Base-by-base conservation (phyloP, 768 basidiomycete genomes). In the Mycena latifolia region DNA sequence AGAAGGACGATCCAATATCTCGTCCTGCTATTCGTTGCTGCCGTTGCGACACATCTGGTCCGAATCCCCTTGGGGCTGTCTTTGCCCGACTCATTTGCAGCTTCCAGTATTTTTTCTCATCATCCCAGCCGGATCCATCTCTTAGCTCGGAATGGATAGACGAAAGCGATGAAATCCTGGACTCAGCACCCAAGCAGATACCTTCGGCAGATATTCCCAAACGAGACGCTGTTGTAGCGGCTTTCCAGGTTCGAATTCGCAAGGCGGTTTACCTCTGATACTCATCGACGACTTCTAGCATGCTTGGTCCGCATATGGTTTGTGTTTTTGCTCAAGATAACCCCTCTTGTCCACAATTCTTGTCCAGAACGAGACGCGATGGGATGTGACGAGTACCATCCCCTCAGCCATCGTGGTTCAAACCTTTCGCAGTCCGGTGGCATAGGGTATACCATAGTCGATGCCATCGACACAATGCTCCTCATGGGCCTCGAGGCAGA, bases 311-410 rank as follows among this genome's bases (percentile, higher is more conserved):
- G 61, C 61, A 24, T 63, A 63, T n/a, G 61, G 53, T 55, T 18
- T 8, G 54, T 55, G n/a, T 18, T 28, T 3, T 27, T 25, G n/a
- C 53, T 15, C 11, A 39, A 8, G 2, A 10, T 46, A 63, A 15
- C 41, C 20, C 20, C 12, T n/a, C 57, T 69, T 61, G 55, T 46
- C 41, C 37, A 63, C 72, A 5, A 52, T 18, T 39, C n/a, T 39
- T 5, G 15, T 18, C 17, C 78, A 95, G 94, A 95, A 79, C 81
- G 87, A 41, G 89, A 97, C 75, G 96, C 96, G 1, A 94, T 94
- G 87, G 96, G 96, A 1, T 84, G 83, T 61, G 95, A 98, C 79
- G 93, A 97, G 76, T 98, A 95, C 72, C 94, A 97, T 72, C 96
- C 96, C 0, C 84, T 98, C 29, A 25, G 41, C 41, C 41, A 43